phyloP scores from a whole-genome alignment of 2,329 filamentous ascomycete species.

The Truncatella angustata region DNA sequence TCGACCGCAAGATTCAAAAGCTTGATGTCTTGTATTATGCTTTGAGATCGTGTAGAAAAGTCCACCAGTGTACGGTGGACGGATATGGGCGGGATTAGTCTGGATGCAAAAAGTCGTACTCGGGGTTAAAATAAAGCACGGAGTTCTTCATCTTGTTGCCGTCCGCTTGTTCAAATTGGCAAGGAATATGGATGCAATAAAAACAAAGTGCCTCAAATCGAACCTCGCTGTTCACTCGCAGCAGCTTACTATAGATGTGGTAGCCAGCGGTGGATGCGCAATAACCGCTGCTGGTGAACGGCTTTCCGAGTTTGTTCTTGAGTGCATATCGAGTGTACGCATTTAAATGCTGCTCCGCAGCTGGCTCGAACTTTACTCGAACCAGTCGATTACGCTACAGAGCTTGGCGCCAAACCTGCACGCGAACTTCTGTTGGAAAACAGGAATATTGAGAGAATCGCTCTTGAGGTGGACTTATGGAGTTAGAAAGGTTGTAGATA shows the following conservation, averaged over 20 bases:
- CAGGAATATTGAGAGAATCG: neutral
- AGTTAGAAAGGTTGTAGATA: neutral
- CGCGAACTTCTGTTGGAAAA: neutral
- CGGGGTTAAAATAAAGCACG: neutral
- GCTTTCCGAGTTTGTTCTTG: neutral
- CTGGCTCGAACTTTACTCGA: neutral
- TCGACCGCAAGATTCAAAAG: neutral
- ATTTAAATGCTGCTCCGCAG: neutral
- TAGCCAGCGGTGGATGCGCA: neutral
- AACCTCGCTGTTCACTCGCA: neutral
- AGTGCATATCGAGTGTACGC: neutral
- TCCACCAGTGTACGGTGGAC: neutral
- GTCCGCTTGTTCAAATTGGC: neutral
- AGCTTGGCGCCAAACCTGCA: neutral
- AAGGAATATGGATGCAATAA: neutral
- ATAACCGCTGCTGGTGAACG: neutral
- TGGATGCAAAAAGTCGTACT: conserved; percentile 3
- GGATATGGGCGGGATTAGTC: neutral
- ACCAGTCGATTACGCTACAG: neutral
- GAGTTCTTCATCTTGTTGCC: neutral
- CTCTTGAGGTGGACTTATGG: neutral
- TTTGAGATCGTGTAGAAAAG: neutral
- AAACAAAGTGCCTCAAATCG: neutral
- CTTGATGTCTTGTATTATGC: neutral
- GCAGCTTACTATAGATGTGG: neutral